Base-by-base conservation (phyloP, 2,329 filamentous ascomycete species). In the Aspergillus tamarii region DNA sequence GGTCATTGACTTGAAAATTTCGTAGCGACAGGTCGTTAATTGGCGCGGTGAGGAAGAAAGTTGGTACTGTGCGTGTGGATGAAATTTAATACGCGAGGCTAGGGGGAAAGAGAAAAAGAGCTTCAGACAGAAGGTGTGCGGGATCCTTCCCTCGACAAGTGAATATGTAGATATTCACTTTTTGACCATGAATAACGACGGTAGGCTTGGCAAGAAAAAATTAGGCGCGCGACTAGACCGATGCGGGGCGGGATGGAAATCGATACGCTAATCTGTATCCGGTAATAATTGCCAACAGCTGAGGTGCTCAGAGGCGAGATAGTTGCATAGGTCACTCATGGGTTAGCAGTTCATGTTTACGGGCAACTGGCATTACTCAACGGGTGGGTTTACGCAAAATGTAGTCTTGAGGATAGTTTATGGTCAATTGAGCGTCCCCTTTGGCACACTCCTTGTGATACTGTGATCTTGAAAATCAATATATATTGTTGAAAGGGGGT, bases 401-500 rank as follows among this genome's bases (percentile, higher is more conserved):
- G 26, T 26, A 26, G 26, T 26, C 26, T 26, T 26, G 26, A 26
- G 4, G 5, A 36, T 3, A 14, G 26, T 36, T 12, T 9, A 9
- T n/a, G 11, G 16, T 43, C 39, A 43, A 43, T 43, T 9, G 3
- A 43, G n/a, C 16, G 7, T 43, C 9, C 5, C 6, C 2, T n/a
- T 8, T 12, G 43, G 21, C 43, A 2, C 14, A 19, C 46, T 28
- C 28, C 23, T 19, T 12, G 10, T 12, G 23, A 19, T 28, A 26
- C 6, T 14, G 14, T 16, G 26, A 14, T 48, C 19, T 46, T 53
- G 34, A 63, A 58, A 56, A 57, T 39, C 63, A 60, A 65, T 67
- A 69, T 68, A 69, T 69, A 69, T 68, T 26, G 26, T 26, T 26
- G 4, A 26, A 26, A 26, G 4, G 26, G 26, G 26, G 26, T 26